A percentile compares a stretch with the other conserved stretches of the same genome.
These are phyloP conservation scores for Entomortierella beljakovae DNA, from an alignment of 192 early-diverging fungal genomes.

Conservation along the genomic window DNA sequence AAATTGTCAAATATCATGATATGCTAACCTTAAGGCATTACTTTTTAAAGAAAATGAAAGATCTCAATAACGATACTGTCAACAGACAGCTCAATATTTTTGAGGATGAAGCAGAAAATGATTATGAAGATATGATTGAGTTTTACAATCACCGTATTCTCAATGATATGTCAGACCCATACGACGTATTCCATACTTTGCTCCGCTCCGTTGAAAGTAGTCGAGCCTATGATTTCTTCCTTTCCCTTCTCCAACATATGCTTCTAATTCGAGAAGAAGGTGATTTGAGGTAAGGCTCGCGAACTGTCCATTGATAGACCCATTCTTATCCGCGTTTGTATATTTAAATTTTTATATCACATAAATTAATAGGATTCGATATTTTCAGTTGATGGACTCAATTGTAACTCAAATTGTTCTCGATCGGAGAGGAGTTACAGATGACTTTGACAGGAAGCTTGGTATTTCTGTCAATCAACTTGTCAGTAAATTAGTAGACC, in stretches of 20 bases:
- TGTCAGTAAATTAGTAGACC: slow-evolving; percentile 80
- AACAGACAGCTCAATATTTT: slow-evolving; percentile 74
- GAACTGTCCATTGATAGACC: neutral
- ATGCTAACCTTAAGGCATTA: neutral
- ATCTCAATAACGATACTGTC: slow-evolving; percentile 68
- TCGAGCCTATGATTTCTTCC: slow-evolving; percentile 75
- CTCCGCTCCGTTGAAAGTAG: slow-evolving; percentile 78
- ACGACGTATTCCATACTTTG: slow-evolving; percentile 80
- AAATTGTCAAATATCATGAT: no score
- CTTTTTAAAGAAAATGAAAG: slow-evolving; percentile 64
- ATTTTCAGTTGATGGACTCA: slow-evolving; percentile 84
- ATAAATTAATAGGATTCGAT: slow-evolving; percentile 65
- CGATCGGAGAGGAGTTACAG: slow-evolving; percentile 71
- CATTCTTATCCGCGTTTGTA: neutral
- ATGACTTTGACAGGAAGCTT: slow-evolving; percentile 69
- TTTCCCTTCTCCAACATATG: slow-evolving; percentile 81
- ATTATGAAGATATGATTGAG: slow-evolving; percentile 62
- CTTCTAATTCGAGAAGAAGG: slow-evolving; percentile 77
- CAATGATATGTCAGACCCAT: slow-evolving; percentile 75
- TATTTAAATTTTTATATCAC: neutral
- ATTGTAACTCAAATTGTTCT: slow-evolving; percentile 82
- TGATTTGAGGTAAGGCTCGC: slow-evolving; percentile 54
- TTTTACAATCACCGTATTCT: slow-evolving; percentile 71
- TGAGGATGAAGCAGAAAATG: slow-evolving; percentile 72
- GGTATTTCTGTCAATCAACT: slow-evolving; percentile 77